Percentiles rank a stretch among this genome's conserved stretches.
Evolutionary conservation across 1,284 basidiomycete genomes (phyloP).

Genomic region (Melampsora larici-populina): DNA sequence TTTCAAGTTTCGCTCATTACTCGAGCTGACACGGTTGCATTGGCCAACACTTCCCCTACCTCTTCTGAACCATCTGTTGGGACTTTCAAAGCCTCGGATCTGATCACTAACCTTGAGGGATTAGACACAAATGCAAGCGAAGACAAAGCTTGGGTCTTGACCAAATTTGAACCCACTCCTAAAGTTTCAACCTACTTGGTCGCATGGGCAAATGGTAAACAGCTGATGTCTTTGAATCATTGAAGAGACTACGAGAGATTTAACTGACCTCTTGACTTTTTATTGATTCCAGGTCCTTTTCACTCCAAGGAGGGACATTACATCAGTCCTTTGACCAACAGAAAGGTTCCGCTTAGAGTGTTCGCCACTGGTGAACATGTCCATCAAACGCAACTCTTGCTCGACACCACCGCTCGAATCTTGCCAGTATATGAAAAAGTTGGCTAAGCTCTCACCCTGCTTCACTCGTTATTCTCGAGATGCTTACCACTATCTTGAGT

Average conservation of each 20-base stretch:
- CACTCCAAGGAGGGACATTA: constrained; percentile 55
- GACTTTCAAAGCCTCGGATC: constrained; percentile 18
- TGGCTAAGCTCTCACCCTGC: background rate
- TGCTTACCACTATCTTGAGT: background rate
- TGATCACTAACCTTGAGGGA: constrained; percentile 32
- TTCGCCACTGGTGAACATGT: constrained; percentile 87
- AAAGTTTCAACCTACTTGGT: constrained; percentile 87
- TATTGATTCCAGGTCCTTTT: constrained; percentile 19
- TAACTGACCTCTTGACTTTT: too few species aligned
- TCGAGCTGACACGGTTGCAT: constrained; percentile 24
- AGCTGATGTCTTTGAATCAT: constrained; percentile 55
- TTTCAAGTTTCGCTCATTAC: constrained; percentile 40
- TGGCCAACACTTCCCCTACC: constrained; percentile 40
- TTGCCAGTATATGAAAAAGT: constrained; percentile 85
- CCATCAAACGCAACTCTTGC: constrained; percentile 68
- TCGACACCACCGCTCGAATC: constrained; percentile 82
- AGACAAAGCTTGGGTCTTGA: constrained; percentile 52
- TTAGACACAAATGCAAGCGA: constrained; percentile 44
- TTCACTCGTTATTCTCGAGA: background rate
- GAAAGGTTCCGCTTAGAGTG: constrained; percentile 75
- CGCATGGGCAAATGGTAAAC: constrained; percentile 83
- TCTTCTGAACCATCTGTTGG: constrained; percentile 34
- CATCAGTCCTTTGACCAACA: constrained; percentile 74
- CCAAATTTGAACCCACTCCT: constrained; percentile 52
- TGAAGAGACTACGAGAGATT: background rate